Evolutionary conservation across 495 filamentous ascomycete genomes (phyloP).

Genomic region (Aspergillus ellipticus): DNA sequence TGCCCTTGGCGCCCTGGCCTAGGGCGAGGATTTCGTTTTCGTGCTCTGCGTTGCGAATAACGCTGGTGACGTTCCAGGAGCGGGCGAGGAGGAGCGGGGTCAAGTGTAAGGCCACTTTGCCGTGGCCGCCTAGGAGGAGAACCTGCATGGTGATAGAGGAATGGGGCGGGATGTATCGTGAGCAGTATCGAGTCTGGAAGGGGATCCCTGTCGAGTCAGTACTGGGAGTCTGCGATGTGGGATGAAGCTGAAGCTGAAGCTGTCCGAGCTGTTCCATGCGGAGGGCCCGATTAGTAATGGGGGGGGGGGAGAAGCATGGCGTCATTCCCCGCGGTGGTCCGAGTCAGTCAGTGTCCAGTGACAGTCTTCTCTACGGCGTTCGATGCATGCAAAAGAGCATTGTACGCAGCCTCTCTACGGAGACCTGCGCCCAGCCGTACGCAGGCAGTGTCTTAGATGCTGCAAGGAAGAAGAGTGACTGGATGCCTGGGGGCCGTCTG

Average conservation of each 20-base stretch:
- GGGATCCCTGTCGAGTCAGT: not conserved
- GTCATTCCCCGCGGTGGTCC: not conserved
- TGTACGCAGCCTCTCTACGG: too few relatives aligned
- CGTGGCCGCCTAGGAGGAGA: constrained; percentile 77
- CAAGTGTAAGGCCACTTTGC: constrained; percentile 71
- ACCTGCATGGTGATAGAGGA: constrained; percentile 45
- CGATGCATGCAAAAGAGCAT: not conserved
- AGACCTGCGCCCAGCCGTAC: not conserved
- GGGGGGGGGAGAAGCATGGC: not conserved
- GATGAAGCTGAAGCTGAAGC: not conserved
- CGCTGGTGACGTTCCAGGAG: constrained; percentile 70
- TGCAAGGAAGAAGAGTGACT: not conserved
- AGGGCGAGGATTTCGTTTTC: constrained; percentile 58
- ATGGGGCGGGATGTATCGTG: not conserved
- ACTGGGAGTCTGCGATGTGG: not conserved
- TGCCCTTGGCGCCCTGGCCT: constrained; percentile 51
- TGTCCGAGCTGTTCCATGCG: not conserved
- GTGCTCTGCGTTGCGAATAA: constrained; percentile 70
- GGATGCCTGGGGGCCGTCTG: too few relatives aligned
- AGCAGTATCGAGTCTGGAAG: too few relatives aligned
- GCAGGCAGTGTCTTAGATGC: not conserved
- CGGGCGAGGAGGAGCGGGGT: constrained; percentile 71
- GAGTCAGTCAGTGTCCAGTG: too few relatives aligned
- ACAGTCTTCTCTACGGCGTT: not conserved
- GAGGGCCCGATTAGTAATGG: not conserved